phyloP scores from a whole-genome alignment of 371 early-diverging fungal genomes.

The Mucor racemosus region DNA sequence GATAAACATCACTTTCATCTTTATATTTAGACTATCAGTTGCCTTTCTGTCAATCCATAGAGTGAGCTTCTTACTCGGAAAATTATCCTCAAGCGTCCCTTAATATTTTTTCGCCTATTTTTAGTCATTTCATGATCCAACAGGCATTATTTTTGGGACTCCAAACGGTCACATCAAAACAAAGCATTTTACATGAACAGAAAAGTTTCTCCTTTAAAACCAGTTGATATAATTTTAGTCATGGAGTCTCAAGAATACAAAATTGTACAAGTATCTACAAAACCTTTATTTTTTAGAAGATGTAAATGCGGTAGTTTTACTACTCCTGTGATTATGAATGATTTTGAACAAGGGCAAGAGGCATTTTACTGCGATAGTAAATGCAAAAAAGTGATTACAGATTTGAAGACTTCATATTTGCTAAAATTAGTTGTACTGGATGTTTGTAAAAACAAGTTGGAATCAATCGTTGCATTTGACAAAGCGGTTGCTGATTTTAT shows the following conservation, averaged over 20 bases:
- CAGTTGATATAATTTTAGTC: background rate
- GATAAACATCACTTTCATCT: background rate
- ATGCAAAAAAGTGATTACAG: constrained; percentile 4
- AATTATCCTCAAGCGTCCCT: background rate
- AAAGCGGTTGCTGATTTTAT: constrained; percentile 2
- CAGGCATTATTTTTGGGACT: background rate
- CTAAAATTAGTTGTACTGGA: constrained; percentile 7
- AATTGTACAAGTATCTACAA: constrained; percentile 2
- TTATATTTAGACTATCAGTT: background rate
- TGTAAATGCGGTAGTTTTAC: background rate
- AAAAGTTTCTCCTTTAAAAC: background rate
- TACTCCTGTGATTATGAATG: background rate
- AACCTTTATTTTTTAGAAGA: background rate
- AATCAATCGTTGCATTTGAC: constrained; percentile 4
- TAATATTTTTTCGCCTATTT: background rate
- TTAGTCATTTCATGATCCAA: background rate
- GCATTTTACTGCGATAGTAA: constrained; percentile 2
- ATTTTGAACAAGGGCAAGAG: background rate
- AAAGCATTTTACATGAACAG: background rate
- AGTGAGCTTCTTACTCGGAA: background rate
- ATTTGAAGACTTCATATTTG: background rate
- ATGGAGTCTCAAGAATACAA: background rate
- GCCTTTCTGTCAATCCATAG: background rate
- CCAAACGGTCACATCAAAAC: background rate
- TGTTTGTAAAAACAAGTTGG: background rate